Base-by-base conservation (phyloP, 148 eudicot genomes). In the Rhododendron ovatum region DNA sequence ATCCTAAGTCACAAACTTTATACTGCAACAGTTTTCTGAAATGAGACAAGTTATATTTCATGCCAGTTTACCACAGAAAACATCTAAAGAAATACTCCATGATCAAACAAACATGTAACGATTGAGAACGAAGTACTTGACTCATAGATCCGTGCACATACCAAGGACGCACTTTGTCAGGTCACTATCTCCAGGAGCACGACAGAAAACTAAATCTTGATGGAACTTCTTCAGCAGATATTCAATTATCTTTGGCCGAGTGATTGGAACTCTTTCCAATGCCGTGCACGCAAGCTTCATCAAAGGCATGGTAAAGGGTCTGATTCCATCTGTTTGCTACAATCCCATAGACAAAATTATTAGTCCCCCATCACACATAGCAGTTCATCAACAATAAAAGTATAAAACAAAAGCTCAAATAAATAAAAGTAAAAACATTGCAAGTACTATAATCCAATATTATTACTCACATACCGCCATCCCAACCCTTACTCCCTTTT, bases 221-320 rank as follows among this genome's bases (percentile, higher is more conserved):
- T 91, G 88, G 88, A 96, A 94, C 86, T 92, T 95, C 86, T 88
- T 90, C 92, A 96, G 88, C 91, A 96, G 90, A 88, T 93, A 35
- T 7, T 94, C 94, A 75, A 96, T 94, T n/a, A 95, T 85, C 89
- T 91, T 91, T 1, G 87, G 91, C 85, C 99, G 92, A 51, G 93
- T 90, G 11, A 96, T 86, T 9, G 99, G 98, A 87, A 96, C 98
- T 94, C 98, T 93, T 89, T 96, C 99, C 84, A 95, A 82, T 61
- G 99, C 99, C 15, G 98, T 95, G 87, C 98, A 96, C 9, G 99
- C 93, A 87, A 96, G 94, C 88, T 86, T 91, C 99, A 96, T 96
- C 84, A 96, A 83, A 61, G 99, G 99, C 99, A 96, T 96, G 17
- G 98, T 94, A 76, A 96, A 96, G 86, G 98, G 99, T 88, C 99